Base-by-base conservation (phyloP, 495 filamentous ascomycete genomes). In the Tuber microsphaerosporum region DNA sequence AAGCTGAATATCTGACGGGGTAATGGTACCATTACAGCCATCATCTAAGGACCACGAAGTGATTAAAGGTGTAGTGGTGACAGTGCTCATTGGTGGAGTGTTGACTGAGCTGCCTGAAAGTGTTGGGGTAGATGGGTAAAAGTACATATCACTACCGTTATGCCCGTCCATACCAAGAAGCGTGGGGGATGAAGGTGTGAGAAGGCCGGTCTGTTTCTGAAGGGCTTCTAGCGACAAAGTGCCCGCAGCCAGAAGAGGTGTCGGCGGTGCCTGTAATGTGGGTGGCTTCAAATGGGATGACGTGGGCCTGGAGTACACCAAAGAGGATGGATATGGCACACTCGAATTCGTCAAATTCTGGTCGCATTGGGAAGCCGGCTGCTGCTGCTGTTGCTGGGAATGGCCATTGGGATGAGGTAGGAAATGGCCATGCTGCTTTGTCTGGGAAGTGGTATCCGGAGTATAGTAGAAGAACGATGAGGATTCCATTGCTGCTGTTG, bases 401-500 rank as follows among this genome's bases (percentile, higher is more conserved):
- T 84, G 84, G 43, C 87, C 84, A 76, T 86, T 86, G 14, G 93
- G 93, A 73, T 94, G 92, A 73, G 90, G 89, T 76, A 90, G 88
- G 87, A 93, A 97, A 83, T 93, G 92, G 44, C 91, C 90, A 83
- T 94, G 92, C 81, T 93, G 92, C 82, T 90, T 86, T 82, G 88
- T 89, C 83, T 97, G 92, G 69, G 88, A 86, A 82, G 88, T 90
- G 69, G 90, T 88, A 73, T 94, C 92, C 75, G 91, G 91, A 78
- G 89, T 91, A 85, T 97, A 98, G 87, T 94, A 97, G 89, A 92
- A 94, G 88, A 96, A 97, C 26, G 92, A 86, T 51, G 92, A 86
- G 82, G 93, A 92, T 69, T 90, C 91, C 87, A 91, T 91, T 82
- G 87, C 82, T 41, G 61, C 34, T 43, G 22, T 42, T 69, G 70